These are phyloP conservation scores for Schizophyllum amplum DNA, from an alignment of 1,284 basidiomycete genomes.

Conservation along the genomic window DNA sequence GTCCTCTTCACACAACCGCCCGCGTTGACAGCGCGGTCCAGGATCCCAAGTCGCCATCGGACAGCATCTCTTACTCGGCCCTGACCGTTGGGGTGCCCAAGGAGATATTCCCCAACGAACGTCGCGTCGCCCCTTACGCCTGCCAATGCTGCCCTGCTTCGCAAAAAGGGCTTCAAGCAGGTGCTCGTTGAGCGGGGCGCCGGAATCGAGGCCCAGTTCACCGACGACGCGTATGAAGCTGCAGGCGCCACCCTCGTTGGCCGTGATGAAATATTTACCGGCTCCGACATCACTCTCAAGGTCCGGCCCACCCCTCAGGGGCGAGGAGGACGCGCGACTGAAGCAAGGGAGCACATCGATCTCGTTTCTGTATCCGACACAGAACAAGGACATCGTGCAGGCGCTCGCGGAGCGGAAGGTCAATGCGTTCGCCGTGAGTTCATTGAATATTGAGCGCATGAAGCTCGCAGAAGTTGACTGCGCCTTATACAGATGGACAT, in stretches of 20 bases:
- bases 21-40: neutral
- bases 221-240: slow-evolving; percentile 67
- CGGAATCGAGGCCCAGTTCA: slow-evolving; percentile 65
- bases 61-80: slow-evolving; percentile 55
- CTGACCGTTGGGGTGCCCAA: slow-evolving; percentile 72
- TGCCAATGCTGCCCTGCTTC: slow-evolving; percentile 60
- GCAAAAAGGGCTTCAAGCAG: slow-evolving; percentile 72
- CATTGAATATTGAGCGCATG: neutral
- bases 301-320: neutral
- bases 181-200: slow-evolving; percentile 70
- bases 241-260: slow-evolving; percentile 74
- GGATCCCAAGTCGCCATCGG: no score
- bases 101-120: slow-evolving; percentile 69
- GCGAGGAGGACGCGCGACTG: neutral
- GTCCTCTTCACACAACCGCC: neutral
- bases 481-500: slow-evolving; percentile 58
- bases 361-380: slow-evolving; percentile 77
- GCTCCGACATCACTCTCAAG: slow-evolving; percentile 72
- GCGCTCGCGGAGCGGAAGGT: slow-evolving; percentile 53
- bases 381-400: slow-evolving; percentile 69
- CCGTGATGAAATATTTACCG: slow-evolving; percentile 50
- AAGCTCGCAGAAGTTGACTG: no score
- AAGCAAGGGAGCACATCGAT: slow-evolving; percentile 55
- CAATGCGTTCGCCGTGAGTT: slow-evolving; percentile 51
- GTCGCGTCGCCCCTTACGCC: slow-evolving; percentile 76